Conservation (phyloP, 441 rosid species). For the Euphorbia schlechtendalii region DNA sequence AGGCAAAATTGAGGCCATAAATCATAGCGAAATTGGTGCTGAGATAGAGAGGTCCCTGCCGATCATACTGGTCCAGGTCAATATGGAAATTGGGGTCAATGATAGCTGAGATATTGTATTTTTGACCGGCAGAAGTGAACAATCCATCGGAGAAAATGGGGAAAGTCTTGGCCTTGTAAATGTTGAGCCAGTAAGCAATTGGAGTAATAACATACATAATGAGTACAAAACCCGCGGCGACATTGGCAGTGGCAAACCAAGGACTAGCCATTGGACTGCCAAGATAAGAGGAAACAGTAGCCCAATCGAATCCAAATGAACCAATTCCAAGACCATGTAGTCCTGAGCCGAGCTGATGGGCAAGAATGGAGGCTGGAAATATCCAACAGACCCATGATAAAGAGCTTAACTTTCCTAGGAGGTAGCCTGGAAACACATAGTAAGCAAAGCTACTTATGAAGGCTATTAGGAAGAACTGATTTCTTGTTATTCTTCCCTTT, state of each 20-base stretch:
- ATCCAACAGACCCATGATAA: conserved; percentile 90
- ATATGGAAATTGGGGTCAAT: conserved; percentile 67
- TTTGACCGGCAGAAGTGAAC: conserved; percentile 62
- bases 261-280: conserved; percentile 99
- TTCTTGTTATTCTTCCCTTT: conserved; percentile 63
- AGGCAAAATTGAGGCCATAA: conserved; percentile 81
- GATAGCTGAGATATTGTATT: conserved; percentile 66
- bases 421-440: conserved; percentile 76
- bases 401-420: conserved; percentile 59
- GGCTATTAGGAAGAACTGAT: conserved; percentile 70
- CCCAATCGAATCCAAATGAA: conserved; percentile 76
- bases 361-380: conserved; percentile 59
- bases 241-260: conserved; percentile 92
- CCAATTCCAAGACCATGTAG: conserved; percentile 72
- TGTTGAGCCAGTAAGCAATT: conserved; percentile 55
- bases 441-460: conserved; percentile 72
- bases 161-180: conserved; percentile 71
- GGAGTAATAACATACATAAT: conserved; percentile 71
- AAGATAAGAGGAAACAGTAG: conserved; percentile 76
- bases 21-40: conserved; percentile 71
- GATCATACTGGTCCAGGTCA: conserved; percentile 51
- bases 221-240: conserved; percentile 60
- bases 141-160: conserved; percentile 73
- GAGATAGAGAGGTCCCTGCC: conserved; percentile 73
- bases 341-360: conserved; percentile 90